Base-by-base conservation (phyloP, 73 alveolate species). In the Stentor coeruleus region DNA sequence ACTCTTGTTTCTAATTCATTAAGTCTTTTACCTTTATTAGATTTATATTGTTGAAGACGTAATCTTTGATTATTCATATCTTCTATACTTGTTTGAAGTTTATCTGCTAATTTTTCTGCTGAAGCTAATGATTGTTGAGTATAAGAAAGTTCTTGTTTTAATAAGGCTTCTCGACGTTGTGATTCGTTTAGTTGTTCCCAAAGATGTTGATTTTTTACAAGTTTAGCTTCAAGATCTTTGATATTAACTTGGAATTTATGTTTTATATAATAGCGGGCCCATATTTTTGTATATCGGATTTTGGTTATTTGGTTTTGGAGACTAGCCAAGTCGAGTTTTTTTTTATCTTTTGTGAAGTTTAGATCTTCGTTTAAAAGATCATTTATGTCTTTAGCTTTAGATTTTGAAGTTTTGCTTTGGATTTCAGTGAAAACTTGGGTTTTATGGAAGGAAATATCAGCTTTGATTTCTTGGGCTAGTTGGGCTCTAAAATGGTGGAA, bases 181-280 rank as follows among this genome's bases (percentile, higher is more conserved):
- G 98, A 97, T 41, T 93, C 96, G 3, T 97, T 96, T 59, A 95
- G 80, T 87, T 93, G 91, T 82, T 95, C 98, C 98, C 99, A 95
- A 36, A 95, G 89, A 77, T 92, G 92, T 74, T 91, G 90, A 82
- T 95, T 95, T 59, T 89, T 87, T n/a, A 96, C 83, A 81, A 93
- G 89, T 83, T 92, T 86, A 85, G 91, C 92, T 88, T 95, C 89
- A 81, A 95, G 85, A 76, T 84, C 89, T 72, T 86, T 94, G 60
- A 95, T 91, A 74, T 95, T 95, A 77, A 85, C 87, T 84, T 95
- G 97, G 66, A 87, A 90, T 72, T 90, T 92, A 3, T 90, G 91
- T 3, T 77, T 74, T 3, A 83, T 82, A 20, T 15, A 20, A 2
- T 20, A 15, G n/a, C 11, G 1, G 14, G 37, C 37, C 41, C 79